Evolutionary conservation across 1,139 yeast species (phyloP).

Genomic region (Hyphopichia pseudoburtonii): DNA sequence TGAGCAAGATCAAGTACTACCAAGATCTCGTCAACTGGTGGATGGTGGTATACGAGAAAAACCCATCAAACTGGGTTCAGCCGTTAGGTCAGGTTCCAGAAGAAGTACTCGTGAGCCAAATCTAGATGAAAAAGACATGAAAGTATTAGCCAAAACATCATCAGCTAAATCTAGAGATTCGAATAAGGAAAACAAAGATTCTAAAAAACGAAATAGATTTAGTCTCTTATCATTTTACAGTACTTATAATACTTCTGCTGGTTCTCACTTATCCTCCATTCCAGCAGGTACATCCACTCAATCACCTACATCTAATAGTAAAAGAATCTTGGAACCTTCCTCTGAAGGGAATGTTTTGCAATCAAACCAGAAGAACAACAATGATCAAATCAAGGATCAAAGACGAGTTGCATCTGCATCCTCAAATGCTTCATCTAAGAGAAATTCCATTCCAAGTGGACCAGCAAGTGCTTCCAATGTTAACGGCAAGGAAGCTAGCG

Average conservation of each 20-base stretch:
- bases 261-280: slow-evolving; percentile 14
- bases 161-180: slow-evolving; percentile 1
- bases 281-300: slow-evolving; percentile 9
- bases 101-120: not conserved
- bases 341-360: slow-evolving; percentile 26
- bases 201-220: slow-evolving; percentile 49
- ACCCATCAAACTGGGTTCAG: not conserved
- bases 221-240: slow-evolving; percentile 55
- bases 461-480: slow-evolving; percentile 14
- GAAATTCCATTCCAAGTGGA: slow-evolving; percentile 1
- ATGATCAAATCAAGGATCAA: slow-evolving; percentile 12
- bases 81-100: not conserved
- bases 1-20: no score
- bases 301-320: slow-evolving; percentile 17
- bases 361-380: not conserved
- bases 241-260: slow-evolving; percentile 28
- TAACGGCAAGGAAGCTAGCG: slow-evolving; percentile 57
- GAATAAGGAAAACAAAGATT: slow-evolving; percentile 31
- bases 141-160: not conserved
- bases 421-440: slow-evolving; percentile 9
- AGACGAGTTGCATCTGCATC: slow-evolving; percentile 18
- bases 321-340: slow-evolving; percentile 44
- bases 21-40: no score
- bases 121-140: not conserved
- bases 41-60: not conserved